Evolutionary conservation across 164 flowering plant genomes (phyloP).

Genomic region (Berberis thunbergii): DNA sequence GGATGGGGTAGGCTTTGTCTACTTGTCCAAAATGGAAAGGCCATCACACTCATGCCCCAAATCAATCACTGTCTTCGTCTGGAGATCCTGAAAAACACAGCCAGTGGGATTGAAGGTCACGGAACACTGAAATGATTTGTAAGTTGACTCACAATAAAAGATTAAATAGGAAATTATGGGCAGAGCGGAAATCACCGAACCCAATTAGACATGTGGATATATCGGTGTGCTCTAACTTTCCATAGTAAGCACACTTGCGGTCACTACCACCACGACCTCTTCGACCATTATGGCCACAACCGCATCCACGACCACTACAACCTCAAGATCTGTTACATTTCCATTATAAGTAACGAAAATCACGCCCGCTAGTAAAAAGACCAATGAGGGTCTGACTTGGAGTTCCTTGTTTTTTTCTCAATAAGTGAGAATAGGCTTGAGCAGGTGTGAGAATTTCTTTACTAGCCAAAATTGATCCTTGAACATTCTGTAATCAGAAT

Average conservation of each 20-base stretch:
- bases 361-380: background rate
- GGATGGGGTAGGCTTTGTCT: background rate
- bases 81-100: background rate
- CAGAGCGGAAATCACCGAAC: background rate
- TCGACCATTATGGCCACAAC: background rate
- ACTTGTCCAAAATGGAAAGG: background rate
- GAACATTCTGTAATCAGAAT: background rate
- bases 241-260: background rate
- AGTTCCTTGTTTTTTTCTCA: background rate
- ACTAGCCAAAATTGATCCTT: background rate
- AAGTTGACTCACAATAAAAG: background rate
- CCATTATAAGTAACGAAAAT: background rate
- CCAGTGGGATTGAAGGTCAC: background rate
- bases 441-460: background rate
- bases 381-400: background rate
- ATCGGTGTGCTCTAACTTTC: background rate
- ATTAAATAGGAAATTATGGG: background rate
- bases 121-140: background rate
- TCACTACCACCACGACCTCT: background rate
- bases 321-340: background rate
- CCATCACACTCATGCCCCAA: background rate
- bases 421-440: background rate
- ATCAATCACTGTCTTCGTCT: slow-evolving; percentile 2
- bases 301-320: background rate
- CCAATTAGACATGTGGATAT: background rate